Base-by-base conservation (phyloP, 2,329 filamentous ascomycete genomes). In the Ophiosphaerella herpotricha region DNA sequence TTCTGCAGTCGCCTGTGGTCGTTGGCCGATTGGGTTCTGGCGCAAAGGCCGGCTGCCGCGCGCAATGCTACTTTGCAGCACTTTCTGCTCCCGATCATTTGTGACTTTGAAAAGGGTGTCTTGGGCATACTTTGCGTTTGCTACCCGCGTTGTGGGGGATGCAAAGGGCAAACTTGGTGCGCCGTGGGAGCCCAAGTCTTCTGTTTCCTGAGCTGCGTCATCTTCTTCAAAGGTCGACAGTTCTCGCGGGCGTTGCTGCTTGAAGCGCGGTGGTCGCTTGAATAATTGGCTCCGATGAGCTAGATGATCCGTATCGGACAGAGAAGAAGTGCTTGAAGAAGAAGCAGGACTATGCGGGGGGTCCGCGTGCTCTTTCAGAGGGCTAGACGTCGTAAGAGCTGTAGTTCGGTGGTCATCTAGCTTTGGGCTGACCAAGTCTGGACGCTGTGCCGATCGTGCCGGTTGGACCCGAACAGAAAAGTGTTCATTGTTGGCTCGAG, bases 101-200 rank as follows among this genome's bases (percentile, higher is more conserved):
- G 18, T 36, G 12, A 45, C 8, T 23, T 42, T 41, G 14, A 43
- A 51, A 14, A 50, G 48, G 2, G 50, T 43, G 12, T 59, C 45
- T n/a, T 48, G 47, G 18, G 54, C 42, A 45, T 61, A 39, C 43
- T 52, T 56, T 31, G 24, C 46, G 14, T 35, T 46, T 31, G 45
- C 36, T 21, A 37, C 35, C 2, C 33, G 50, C 24, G 43, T 52
- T 13, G 58, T 51, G 29, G 61, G 39, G n/a, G 66, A 56, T 5
- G 77, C 77, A 54, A 79, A 80, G 2, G 77, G 77, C 1, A 79
- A 60, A 39, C 69, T 74, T 5, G 68, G 68, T 21, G 60, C 64
- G 11, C 66, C 67, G 9, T 81, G 80, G 9, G 78, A 80, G 6
- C 83, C 84, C 2, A 83, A 81, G n/a, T 83, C 82, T 16, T 77